These are phyloP conservation scores for Trametes meyenii DNA, from an alignment of 768 basidiomycete genomes.

Conservation along the genomic window DNA sequence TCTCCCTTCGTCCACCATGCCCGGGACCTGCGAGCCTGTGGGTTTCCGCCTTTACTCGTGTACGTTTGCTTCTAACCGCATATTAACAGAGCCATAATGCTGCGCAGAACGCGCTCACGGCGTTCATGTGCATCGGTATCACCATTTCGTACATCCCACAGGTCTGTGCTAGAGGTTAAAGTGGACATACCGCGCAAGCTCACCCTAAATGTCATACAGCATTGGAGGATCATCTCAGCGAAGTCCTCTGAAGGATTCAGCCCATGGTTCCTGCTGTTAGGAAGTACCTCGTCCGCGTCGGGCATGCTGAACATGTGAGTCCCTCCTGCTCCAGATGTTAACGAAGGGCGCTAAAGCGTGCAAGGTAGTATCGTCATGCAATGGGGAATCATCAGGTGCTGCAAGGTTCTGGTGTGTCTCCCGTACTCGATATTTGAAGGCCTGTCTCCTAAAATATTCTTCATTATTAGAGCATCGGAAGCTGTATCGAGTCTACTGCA, in stretches of 20 bases:
- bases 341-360: neutral
- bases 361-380: slow-evolving; percentile 74
- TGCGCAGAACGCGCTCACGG: slow-evolving; percentile 65
- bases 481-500: slow-evolving; percentile 77
- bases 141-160: slow-evolving; percentile 86
- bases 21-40: slow-evolving; percentile 14
- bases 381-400: slow-evolving; percentile 82
- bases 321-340: slow-evolving; percentile 3
- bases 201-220: slow-evolving; percentile 43
- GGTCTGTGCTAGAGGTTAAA: slow-evolving; percentile 45
- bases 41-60: neutral
- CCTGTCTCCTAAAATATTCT: neutral
- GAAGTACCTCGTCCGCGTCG: slow-evolving; percentile 80
- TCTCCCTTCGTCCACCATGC: slow-evolving; percentile 17
- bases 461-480: slow-evolving; percentile 55
- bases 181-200: slow-evolving; percentile 22
- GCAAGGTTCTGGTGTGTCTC: slow-evolving; percentile 67
- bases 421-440: neutral
- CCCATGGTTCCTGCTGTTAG: slow-evolving; percentile 88
- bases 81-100: slow-evolving; percentile 69
- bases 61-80: neutral
- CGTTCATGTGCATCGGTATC: slow-evolving; percentile 69
- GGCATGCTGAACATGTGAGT: slow-evolving; percentile 83
- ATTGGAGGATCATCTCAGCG: slow-evolving; percentile 75
- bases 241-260: slow-evolving; percentile 88